Evolutionary conservation across 371 early-diverging fungal species (phyloP).

Genomic region (Actinomucor elegans): DNA sequence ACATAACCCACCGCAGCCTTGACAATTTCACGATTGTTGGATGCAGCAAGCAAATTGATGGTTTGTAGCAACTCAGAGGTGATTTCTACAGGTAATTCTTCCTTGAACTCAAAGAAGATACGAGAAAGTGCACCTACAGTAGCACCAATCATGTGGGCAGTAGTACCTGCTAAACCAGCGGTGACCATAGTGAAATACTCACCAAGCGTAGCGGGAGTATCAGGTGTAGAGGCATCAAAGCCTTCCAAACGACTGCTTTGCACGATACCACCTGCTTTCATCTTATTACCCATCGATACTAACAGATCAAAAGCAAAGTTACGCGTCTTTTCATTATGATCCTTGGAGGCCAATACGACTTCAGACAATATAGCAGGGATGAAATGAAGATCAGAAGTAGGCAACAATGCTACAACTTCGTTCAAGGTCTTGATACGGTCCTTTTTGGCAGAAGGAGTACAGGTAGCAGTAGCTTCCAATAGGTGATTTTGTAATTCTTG

Average conservation of each 20-base stretch:
- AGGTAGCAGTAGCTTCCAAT: conserved; percentile 52
- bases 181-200: conserved; percentile 86
- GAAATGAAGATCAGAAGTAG: conserved; percentile 71
- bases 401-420: conserved; percentile 53
- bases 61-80: conserved; percentile 68
- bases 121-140: conserved; percentile 83
- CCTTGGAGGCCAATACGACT: conserved; percentile 91
- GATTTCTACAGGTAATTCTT: conserved; percentile 57
- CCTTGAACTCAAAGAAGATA: conserved; percentile 87
- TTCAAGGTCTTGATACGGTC: conserved; percentile 67
- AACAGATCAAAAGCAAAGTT: conserved; percentile 81
- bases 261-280: conserved; percentile 77
- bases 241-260: conserved; percentile 53
- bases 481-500: conserved; percentile 54
- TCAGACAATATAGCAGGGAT: conserved; percentile 88
- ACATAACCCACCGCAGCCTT: conserved; percentile 90
- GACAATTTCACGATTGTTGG: conserved; percentile 88
- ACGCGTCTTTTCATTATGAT: conserved; percentile 89
- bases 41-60: conserved; percentile 73
- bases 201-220: conserved; percentile 51
- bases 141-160: conserved; percentile 93
- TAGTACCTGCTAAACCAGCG: conserved; percentile 92
- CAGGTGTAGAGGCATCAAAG: conserved; percentile 55
- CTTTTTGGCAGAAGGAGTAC: conserved; percentile 66
- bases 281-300: conserved; percentile 85